Evolutionary conservation across 305 asterid species (phyloP), one percentile per base, ranked within the genome.

Genomic region (Plantago lanceolata): DNA sequence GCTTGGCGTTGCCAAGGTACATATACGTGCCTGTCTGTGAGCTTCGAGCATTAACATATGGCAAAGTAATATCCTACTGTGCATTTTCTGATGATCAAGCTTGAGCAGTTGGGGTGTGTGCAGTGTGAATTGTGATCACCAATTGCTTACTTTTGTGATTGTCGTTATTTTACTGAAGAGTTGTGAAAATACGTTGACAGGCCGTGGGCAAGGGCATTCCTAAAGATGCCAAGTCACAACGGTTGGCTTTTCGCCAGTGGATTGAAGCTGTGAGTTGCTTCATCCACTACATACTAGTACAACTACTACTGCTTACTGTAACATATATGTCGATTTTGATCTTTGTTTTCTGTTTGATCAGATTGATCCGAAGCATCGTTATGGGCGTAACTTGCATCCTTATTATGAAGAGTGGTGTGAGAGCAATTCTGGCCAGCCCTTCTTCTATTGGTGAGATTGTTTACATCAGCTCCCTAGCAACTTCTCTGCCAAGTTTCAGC

Each of bases 361-460:
- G 96, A 79, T 92, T 72, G 96, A 92, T 64, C 96, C 96, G 8
- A 77, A 93, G 72, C 98, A 92, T 67, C 96, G 98, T 6, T 89
- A 92, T 73, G 98, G 96, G 66, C 96, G 89, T 73, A 84, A 77
- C 76, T 79, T 89, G 59, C 93, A 92, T 76, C 18, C 75, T 2
- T 92, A 86, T 72, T 92, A 80, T 33, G 85, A 83, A n/a, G 89
- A 78, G 64, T 92, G 98, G 98, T 78, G 90, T 74, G 71, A 77
- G 67, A 61, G 82, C 59, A 79, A 78, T 59, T 78, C 94, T 54
- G 95, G 90, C 57, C 96, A 91, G 73, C 97, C 94, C 68, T 90
- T 90, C 76, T 92, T 92, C 79, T 85, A 83, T 83, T 91, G 96
- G 97, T 87, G 73, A 78, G 88, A 68, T 64, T 49, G 35, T 17